Evolutionary conservation across 345 rosid species (phyloP), one percentile per base, ranked within the genome.

Genomic region (Melaleuca alternifolia): DNA sequence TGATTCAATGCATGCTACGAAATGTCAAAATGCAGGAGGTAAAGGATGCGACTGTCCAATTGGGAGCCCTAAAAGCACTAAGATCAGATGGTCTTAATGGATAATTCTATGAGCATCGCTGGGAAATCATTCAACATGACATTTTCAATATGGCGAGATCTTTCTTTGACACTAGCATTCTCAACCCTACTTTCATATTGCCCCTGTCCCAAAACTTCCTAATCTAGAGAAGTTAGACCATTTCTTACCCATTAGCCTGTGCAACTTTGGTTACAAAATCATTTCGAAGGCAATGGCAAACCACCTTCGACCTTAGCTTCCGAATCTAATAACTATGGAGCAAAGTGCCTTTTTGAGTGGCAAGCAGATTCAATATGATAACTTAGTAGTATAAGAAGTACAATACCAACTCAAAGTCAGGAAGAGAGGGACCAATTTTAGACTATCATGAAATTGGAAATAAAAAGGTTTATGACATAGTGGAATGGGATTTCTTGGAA

Each of bases 401-500:
- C 9, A n/a, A 26, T 33, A 59, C 37, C 71, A n/a, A 59, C 33
- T n/a, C 18, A 59, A 59, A n/a, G 71, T 15, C 37, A n/a, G 11
- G 65, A 59, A n/a, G 37, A 30, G 8, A n/a, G 0, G 1, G 33
- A 15, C n/a, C 9, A 59, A 59, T n/a, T 59, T 59, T 59, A 59
- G 18, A 4, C n/a, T 12, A 12, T 59, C n/a, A 3, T n/a, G 13
- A 59, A 59, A 59, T n/a, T 59, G 71, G 4, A 57, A 9, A 57
- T 11, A n/a, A 59, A 59, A 59, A 59, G 4, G 18, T 30, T 1
- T n/a, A 6, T 59, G 28, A n/a, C 1, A 11, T 0, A n/a, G 30
- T n/a, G 15, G 5, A 59, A n/a, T 59, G 16, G 2, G 71, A 59
- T 59, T 59, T 59, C 33, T 13, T 59, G 7, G 1, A n/a, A 59